Evolutionary conservation across 1,284 basidiomycete species (phyloP).

Genomic region (Cutaneotrichosporon cavernicola): DNA sequence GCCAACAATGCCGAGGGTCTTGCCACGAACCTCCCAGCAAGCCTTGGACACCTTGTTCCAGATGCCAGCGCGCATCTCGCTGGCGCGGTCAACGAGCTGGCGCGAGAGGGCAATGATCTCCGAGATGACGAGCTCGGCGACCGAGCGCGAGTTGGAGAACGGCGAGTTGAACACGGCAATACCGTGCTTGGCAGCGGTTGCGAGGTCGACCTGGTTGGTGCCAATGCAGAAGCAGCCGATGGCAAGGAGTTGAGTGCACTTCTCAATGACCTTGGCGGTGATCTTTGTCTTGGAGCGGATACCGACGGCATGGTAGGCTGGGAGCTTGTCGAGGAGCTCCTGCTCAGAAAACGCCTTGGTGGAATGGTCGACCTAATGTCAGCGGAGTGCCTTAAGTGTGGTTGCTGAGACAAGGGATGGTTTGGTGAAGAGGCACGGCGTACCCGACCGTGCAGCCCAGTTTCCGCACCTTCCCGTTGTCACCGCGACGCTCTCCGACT

Average conservation of each 20-base stretch:
- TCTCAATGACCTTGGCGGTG: slow-evolving; percentile 82
- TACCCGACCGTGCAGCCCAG: background rate
- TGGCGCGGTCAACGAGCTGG: slow-evolving; percentile 84
- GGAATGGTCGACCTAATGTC: slow-evolving; percentile 78
- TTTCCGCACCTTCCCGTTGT: background rate
- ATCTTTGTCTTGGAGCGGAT: slow-evolving; percentile 98
- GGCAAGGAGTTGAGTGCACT: slow-evolving; percentile 84
- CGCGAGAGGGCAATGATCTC: slow-evolving; percentile 93
- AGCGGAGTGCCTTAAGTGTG: slow-evolving; percentile 1
- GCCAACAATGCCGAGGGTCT: slow-evolving; percentile 95
- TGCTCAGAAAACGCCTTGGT: slow-evolving; percentile 85
- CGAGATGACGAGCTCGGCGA: slow-evolving; percentile 94
- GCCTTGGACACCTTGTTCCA: slow-evolving; percentile 99
- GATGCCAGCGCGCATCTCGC: slow-evolving; percentile 81
- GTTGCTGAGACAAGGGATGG: background rate
- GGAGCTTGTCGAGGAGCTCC: slow-evolving; percentile 84
- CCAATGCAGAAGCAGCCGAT: slow-evolving; percentile 99
- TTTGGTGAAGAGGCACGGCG: background rate
- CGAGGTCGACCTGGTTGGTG: slow-evolving; percentile 95
- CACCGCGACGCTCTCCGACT: slow-evolving; percentile 18
- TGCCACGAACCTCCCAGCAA: slow-evolving; percentile 97
- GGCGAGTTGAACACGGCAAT: slow-evolving; percentile 99
- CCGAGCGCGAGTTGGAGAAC: slow-evolving; percentile 98
- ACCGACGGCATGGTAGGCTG: slow-evolving; percentile 88
- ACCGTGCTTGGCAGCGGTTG: slow-evolving; percentile 78